These are phyloP conservation scores for Sporothrix luriei DNA, from an alignment of 2,329 filamentous ascomycete species.

Conservation along the genomic window DNA sequence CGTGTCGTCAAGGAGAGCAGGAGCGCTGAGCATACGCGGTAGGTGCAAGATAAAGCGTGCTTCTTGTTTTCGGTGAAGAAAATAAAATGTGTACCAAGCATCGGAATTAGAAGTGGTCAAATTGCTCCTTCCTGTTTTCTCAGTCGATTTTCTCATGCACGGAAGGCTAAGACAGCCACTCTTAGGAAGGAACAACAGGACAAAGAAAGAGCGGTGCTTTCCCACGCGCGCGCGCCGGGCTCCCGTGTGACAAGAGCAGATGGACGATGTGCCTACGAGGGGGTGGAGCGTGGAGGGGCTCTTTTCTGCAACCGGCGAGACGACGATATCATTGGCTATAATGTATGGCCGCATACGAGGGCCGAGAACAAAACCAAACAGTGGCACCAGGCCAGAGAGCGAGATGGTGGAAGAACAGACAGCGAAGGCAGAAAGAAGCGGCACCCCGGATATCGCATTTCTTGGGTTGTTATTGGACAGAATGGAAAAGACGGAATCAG, in stretches of 20 bases:
- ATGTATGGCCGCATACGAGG: not conserved
- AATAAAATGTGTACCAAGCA: not conserved
- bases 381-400: conserved; percentile 21
- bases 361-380: conserved; percentile 17
- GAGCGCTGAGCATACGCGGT: not conserved
- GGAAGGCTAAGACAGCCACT: not conserved
- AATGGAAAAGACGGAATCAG: conserved; percentile 34
- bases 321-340: not conserved
- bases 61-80: not conserved
- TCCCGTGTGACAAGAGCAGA: conserved; percentile 9
- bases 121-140: conserved; percentile 1
- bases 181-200: not conserved
- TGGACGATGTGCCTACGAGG: not conserved
- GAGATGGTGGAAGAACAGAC: not conserved
- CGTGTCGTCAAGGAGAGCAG: not conserved
- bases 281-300: conserved; percentile 29
- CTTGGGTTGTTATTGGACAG: conserved; percentile 43
- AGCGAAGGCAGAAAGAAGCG: not conserved
- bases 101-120: not conserved
- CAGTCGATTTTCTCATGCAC: conserved; percentile 15
- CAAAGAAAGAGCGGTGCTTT: not conserved
- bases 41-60: not conserved
- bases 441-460: conserved; percentile 31
- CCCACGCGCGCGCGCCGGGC: not conserved
- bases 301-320: conserved; percentile 6